Evolutionary conservation across 2,329 filamentous ascomycete genomes (phyloP), one percentile per base, ranked within the genome.

Genomic region (Cladosporium sp.): DNA sequence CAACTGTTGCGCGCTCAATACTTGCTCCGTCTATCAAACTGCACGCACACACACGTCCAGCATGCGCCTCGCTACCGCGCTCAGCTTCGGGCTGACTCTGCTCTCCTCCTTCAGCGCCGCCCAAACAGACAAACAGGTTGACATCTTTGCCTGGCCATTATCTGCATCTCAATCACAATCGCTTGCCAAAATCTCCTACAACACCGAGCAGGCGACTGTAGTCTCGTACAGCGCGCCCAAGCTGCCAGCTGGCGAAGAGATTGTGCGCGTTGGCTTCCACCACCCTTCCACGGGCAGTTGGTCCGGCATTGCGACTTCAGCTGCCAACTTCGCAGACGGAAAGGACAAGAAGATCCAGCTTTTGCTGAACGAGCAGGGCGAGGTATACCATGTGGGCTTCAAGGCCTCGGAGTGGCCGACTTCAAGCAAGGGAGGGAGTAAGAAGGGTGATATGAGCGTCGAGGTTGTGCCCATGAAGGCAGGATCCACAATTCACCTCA

Each of bases 301-400:
- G 75, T 71, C 72, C 40, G 76, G 76, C 58, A 71, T 79, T n/a
- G 71, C 76, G 17, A 77, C 77, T 5, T 71, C 75, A 6, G 74
- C 74, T 10, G 71, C 71, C 10, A 76, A 73, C 60, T 75, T 80
- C 59, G 69, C 68, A 22, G 64, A 72, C 2, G 65, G 70, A 45
- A 75, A 74, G 64, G 70, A 73, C 61, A 76, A 76, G 68, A 76
- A 70, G 63, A 68, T 79, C 51, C 65, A 72, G 24, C 66, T 79
- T 36, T 74, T 77, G 57, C 68, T 78, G 10, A 74, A 77, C 53
- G 70, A 71, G 39, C 68, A 74, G 55, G 77, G 76, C 48, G 69
- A 73, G 54, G 66, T 75, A 6, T 79, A 75, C 58, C 75, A 78
- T 61, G 64, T 79, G 17, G 75, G 76, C 1, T 77, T 79, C 59